Evolutionary conservation across 257 asterid species (phyloP).

Genomic region (Paulownia fortunei): DNA sequence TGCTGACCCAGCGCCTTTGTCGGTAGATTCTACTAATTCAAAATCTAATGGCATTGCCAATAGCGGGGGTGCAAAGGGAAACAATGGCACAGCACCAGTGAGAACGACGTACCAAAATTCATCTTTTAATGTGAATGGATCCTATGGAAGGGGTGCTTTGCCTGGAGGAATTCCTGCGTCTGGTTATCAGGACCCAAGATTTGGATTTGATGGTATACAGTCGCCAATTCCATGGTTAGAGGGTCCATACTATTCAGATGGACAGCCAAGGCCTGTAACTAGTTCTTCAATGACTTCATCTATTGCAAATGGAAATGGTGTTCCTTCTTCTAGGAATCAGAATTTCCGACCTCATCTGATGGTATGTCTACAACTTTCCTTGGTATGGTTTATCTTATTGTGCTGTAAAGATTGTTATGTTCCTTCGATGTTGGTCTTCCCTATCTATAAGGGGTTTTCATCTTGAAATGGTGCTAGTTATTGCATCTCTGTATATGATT

Average conservation of each 20-base stretch:
- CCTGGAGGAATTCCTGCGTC: slow-evolving; percentile 61
- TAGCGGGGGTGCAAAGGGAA: slow-evolving; percentile 54
- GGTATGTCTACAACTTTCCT: slow-evolving; percentile 37
- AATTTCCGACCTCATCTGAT: slow-evolving; percentile 49
- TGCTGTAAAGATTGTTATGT: background rate
- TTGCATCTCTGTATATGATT: background rate
- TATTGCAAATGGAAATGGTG: slow-evolving; percentile 42
- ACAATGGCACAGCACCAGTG: slow-evolving; percentile 39
- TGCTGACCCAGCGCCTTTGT: slow-evolving; percentile 56
- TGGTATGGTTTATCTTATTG: background rate
- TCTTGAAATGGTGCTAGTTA: too few relatives aligned
- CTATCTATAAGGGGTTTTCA: too few relatives aligned
- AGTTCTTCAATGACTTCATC: slow-evolving; percentile 54
- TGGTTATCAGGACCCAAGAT: slow-evolving; percentile 69
- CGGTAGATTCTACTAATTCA: slow-evolving; percentile 56
- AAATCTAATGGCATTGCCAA: slow-evolving; percentile 58
- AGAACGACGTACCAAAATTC: slow-evolving; percentile 48
- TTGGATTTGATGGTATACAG: slow-evolving; percentile 57
- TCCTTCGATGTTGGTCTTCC: background rate
- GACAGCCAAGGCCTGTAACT: slow-evolving; percentile 52
- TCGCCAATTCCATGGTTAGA: slow-evolving; percentile 75
- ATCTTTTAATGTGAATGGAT: slow-evolving; percentile 48
- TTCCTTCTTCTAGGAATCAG: slow-evolving; percentile 58
- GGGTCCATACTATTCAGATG: slow-evolving; percentile 60
- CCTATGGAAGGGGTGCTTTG: slow-evolving; percentile 52